Conservation (phyloP, 495 filamentous ascomycete species). For the Hypoxylon lenormandii region DNA sequence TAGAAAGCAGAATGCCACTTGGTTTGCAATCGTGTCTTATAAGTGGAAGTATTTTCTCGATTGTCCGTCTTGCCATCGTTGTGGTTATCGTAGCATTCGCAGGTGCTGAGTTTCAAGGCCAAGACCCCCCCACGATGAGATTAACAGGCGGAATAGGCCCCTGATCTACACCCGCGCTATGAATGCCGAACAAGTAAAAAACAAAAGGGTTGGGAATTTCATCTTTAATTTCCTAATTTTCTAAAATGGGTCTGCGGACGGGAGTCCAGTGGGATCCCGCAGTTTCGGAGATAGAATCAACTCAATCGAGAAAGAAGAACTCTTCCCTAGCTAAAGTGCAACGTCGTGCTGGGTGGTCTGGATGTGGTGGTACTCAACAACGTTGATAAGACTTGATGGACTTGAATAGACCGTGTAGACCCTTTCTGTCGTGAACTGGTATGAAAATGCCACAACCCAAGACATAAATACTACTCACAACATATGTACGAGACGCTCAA, state of each 20-base stretch:
- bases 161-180: constrained; percentile 30
- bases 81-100: constrained; percentile 23
- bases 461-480: constrained; percentile 33
- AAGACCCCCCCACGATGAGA: constrained; percentile 2
- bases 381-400: constrained; percentile 21
- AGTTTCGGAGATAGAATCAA: constrained; percentile 28
- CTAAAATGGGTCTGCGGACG: constrained; percentile 20
- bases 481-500: constrained; percentile 4
- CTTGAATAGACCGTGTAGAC: neutral
- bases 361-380: neutral
- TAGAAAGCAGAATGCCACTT: constrained; percentile 19
- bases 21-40: constrained; percentile 6
- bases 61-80: constrained; percentile 11
- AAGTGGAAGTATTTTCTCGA: constrained; percentile 9
- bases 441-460: constrained; percentile 1
- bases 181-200: constrained; percentile 22
- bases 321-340: constrained; percentile 9
- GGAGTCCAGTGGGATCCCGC: constrained; percentile 27
- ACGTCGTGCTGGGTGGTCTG: constrained; percentile 1
- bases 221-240: constrained; percentile 12
- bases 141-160: constrained; percentile 30
- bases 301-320: constrained; percentile 21
- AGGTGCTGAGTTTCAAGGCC: constrained; percentile 13
- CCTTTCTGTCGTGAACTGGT: constrained; percentile 6
- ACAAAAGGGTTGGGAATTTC: constrained; percentile 10